Base-by-base conservation (phyloP, 805 yeast species). In the Hanseniaspora osmophila region DNA sequence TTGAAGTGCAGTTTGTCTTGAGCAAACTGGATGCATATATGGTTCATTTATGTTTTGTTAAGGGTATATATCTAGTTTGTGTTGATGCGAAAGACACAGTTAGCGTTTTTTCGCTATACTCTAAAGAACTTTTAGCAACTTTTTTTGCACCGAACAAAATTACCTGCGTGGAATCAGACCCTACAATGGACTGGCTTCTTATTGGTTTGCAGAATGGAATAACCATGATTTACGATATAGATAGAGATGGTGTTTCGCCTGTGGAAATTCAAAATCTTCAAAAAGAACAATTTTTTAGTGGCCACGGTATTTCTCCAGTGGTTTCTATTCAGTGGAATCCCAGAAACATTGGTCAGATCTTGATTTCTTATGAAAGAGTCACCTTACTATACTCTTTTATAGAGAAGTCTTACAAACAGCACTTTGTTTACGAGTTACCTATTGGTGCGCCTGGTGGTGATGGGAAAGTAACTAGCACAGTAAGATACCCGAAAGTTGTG, bases 171-270 rank as follows among this genome's bases (percentile, higher is more conserved):
- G 92, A 76, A 48, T 62, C 82, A 1, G 98, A 92, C 55, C 96
- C 96, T 2, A 72, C 94, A 0, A 60, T 92, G 51, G 96, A 88
- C 61, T 92, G 92, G 85, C 63, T 90, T 13, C 69, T 81, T 40
- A 55, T 90, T 17, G 98, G 97, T 2, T 65, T 85, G 44, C 72
- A 75, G 42, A 86, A 78, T 59, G 98, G 98, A 1, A 60, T 75
- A 2, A 62, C 83, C 1, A 61, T 77, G 30, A 78, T 80, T 9
- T 90, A 73, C 57, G 95, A 92, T 59, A 78, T 90, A 15, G 96
- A 87, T 56, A 69, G 94, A 33, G 83, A 88, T 32, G 54, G 58
- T 27, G 60, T 78, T 51, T 74, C 95, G 0, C 78, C 81, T 2
- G 70, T 75, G 48, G 71, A 78, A 45, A 67, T 92, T 19, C 81